Evolutionary conservation across 306 rosid species (phyloP), one percentile per base, ranked within the genome.

Genomic region (Chamaecrista fasciculata): DNA sequence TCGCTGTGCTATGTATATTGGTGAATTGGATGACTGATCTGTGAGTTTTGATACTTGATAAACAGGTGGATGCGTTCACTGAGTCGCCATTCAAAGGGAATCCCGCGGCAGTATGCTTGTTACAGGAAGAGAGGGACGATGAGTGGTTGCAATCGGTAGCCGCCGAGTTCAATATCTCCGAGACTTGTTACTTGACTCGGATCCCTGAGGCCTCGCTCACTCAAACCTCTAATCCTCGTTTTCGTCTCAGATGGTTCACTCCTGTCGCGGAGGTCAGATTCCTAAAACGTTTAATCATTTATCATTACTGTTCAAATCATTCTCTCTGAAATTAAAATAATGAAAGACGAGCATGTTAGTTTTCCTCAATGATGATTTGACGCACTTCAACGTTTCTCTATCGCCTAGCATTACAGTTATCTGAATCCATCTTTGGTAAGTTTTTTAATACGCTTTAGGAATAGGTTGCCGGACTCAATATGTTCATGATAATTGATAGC

Each of bases 221-320:
- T 31, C 64, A 31, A 43, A 24, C 24, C 53, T 58, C 85, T 1
- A 48, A 19, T 72, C 90, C 87, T 8, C 83, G 85, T 76, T 89
- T 84, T 60, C 16, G 26, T 26, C 95, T 92, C 73, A 81, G 92
- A 86, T 92, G 95, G 96, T 92, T 89, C 78, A 82, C 96, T 76
- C 96, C 89, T 66, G 48, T 77, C 47, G 0, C 52, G 69, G 97
- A 89, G 91, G 91, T 90, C 63, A 62, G 21, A 16, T 31, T 4
- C 18, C 25, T 31, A n/a, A 9, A 31, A 2, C 16, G 28, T 5
- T 12, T 15, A 2, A 14, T n/a, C n/a, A n/a, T n/a, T n/a, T n/a
- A n/a, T n/a, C n/a, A 56, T 47, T 42, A 42, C 34, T n/a, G 8
- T 26, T n/a, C n/a, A n/a, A n/a, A n/a, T n/a, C n/a, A n/a, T n/a